These are phyloP conservation scores for Colletotrichum truncatum DNA, from an alignment of 2,329 filamentous ascomycete species.

Conservation along the genomic window DNA sequence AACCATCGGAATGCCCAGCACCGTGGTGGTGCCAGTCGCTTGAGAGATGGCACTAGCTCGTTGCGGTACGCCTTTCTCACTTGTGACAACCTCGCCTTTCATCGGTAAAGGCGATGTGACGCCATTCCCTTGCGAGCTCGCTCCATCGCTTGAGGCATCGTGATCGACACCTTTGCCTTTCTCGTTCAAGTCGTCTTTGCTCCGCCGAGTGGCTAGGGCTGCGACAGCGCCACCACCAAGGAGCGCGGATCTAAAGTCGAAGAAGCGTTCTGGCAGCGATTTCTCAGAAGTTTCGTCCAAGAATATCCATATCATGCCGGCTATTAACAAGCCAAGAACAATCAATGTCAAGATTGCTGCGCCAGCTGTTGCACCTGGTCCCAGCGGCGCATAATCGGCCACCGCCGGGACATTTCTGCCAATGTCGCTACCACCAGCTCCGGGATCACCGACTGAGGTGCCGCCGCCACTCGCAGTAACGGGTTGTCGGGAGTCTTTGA, in stretches of 20 bases:
- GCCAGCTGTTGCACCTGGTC: slow-evolving; percentile 70
- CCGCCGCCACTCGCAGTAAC: slow-evolving; percentile 65
- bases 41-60: slow-evolving; percentile 12
- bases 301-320: slow-evolving; percentile 59
- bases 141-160: slow-evolving; percentile 16
- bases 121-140: not conserved
- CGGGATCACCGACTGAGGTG: slow-evolving; percentile 59
- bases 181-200: slow-evolving; percentile 20
- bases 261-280: slow-evolving; percentile 42
- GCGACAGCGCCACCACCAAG: slow-evolving; percentile 11
- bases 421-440: slow-evolving; percentile 56
- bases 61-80: not conserved
- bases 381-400: slow-evolving; percentile 43
- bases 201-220: not conserved
- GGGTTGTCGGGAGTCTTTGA: slow-evolving; percentile 48
- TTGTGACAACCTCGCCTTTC: not conserved
- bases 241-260: slow-evolving; percentile 33
- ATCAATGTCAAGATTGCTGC: slow-evolving; percentile 72
- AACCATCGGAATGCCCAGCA: slow-evolving; percentile 10
- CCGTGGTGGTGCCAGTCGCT: slow-evolving; percentile 10
- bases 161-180: slow-evolving; percentile 27
- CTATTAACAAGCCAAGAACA: slow-evolving; percentile 62
- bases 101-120: not conserved
- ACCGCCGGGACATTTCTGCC: slow-evolving; percentile 43
- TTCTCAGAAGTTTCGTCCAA: slow-evolving; percentile 55